Percentiles rank a stretch among this genome's conserved stretches.
Evolutionary conservation across 805 yeast genomes (phyloP).

Genomic region (Cyberlindnera mrakii): DNA sequence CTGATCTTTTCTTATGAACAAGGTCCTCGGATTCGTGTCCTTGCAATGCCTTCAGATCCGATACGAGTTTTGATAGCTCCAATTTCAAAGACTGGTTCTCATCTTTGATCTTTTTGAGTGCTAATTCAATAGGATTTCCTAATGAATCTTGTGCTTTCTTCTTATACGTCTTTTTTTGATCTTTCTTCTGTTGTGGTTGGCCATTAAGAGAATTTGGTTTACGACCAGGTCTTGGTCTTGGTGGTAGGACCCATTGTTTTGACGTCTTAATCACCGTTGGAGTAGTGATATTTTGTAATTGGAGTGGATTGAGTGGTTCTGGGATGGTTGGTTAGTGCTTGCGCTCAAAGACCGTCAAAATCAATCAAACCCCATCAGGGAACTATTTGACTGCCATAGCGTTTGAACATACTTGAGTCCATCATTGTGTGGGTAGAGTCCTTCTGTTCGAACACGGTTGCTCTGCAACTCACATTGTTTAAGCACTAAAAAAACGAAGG

Average conservation of each 20-base stretch:
- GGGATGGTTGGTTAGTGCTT: too few relatives aligned
- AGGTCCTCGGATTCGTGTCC: slow-evolving; percentile 7
- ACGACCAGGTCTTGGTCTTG: slow-evolving; percentile 72
- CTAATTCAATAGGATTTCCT: slow-evolving; percentile 31
- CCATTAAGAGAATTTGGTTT: slow-evolving; percentile 59
- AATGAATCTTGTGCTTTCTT: slow-evolving; percentile 8
- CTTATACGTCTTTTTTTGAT: slow-evolving; percentile 13
- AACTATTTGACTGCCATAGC: too few relatives aligned
- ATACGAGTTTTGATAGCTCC: slow-evolving; percentile 38
- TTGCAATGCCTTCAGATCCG: slow-evolving; percentile 32
- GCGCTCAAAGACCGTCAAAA: too few relatives aligned
- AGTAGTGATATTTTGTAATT: neutral
- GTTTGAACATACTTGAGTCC: too few relatives aligned
- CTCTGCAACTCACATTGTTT: too few relatives aligned
- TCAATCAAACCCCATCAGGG: too few relatives aligned
- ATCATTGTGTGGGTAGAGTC: too few relatives aligned
- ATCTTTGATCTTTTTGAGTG: slow-evolving; percentile 36
- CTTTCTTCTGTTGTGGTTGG: slow-evolving; percentile 45
- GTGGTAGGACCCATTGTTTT: slow-evolving; percentile 80
- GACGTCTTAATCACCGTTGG: slow-evolving; percentile 46
- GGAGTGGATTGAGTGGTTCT: too few relatives aligned
- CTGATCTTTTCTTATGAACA: slow-evolving; percentile 19
- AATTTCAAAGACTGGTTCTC: slow-evolving; percentile 39
- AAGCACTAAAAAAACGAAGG: too few relatives aligned
- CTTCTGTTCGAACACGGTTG: too few relatives aligned